Conservation (phyloP, 257 asterid species). For the Jacaranda copaia region DNA sequence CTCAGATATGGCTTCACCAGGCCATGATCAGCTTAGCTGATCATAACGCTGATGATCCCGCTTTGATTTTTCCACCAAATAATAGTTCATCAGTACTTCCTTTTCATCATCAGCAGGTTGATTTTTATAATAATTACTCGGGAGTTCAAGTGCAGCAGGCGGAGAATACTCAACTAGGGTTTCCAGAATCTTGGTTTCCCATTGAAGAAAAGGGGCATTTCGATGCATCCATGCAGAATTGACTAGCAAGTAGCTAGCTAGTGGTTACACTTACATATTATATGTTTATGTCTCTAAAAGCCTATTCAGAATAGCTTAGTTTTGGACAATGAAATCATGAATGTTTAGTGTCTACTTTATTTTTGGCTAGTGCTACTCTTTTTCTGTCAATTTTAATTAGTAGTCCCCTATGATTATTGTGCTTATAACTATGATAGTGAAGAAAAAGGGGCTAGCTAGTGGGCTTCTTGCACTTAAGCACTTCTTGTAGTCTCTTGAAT, state of each 20-base stretch:
- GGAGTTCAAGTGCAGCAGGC: constrained; percentile 30
- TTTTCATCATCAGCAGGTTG: constrained; percentile 19
- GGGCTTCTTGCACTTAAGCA: neutral
- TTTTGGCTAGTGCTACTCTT: neutral
- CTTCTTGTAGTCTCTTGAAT: neutral
- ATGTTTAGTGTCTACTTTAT: neutral
- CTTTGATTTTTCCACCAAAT: neutral
- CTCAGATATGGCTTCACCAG: constrained; percentile 76
- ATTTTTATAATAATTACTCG: neutral
- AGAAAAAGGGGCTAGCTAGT: neutral
- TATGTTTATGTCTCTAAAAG: neutral
- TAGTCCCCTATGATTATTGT: neutral
- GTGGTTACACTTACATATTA: neutral
- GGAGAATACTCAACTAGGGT: constrained; percentile 21
- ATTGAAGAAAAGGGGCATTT: constrained; percentile 36
- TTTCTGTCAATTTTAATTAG: too few species aligned
- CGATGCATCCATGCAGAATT: constrained; percentile 31
- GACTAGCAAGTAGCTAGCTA: neutral
- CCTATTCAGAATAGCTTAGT: neutral
- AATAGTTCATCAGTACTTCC: constrained; percentile 7
- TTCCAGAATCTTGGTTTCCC: constrained; percentile 40
- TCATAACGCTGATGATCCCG: constrained; percentile 5
- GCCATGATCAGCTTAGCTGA: constrained; percentile 51
- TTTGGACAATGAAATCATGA: constrained; percentile 10
- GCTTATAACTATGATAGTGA: neutral